A percentile compares a stretch with the other conserved stretches of the same genome.
Conservation (phyloP, 2,329 filamentous ascomycete genomes). For the Diplodia scrobiculata region DNA sequence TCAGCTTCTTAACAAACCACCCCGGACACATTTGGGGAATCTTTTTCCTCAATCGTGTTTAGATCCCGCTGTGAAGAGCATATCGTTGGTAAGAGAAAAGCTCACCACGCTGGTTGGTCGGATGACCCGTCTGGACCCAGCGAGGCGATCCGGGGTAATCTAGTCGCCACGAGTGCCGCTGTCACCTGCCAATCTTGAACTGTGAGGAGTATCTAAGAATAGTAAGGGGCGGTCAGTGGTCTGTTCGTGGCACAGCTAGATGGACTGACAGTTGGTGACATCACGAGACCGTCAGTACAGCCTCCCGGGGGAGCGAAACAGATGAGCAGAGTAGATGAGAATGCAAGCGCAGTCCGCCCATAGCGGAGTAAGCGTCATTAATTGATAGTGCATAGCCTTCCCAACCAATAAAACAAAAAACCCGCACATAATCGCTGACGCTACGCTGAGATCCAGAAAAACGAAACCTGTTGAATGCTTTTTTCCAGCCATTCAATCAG, state of each 20-base stretch:
- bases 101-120: neutral
- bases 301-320: neutral
- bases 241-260: neutral
- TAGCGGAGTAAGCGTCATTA: neutral
- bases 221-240: neutral
- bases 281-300: neutral
- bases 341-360: neutral
- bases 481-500: neutral
- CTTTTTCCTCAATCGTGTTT: neutral
- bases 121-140: neutral
- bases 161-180: neutral
- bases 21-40: neutral
- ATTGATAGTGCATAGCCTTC: neutral
- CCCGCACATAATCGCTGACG: neutral
- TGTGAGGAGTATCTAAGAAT: neutral
- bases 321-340: neutral
- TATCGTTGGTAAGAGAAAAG: neutral
- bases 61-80: neutral
- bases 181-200: neutral
- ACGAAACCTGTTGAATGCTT: neutral
- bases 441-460: neutral
- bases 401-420: neutral
- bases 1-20: neutral
- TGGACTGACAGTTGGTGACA: neutral
- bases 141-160: neutral